These are phyloP conservation scores for Andalucia godoyi DNA, from an alignment of 78 protist genomes.

Conservation along the genomic window DNA sequence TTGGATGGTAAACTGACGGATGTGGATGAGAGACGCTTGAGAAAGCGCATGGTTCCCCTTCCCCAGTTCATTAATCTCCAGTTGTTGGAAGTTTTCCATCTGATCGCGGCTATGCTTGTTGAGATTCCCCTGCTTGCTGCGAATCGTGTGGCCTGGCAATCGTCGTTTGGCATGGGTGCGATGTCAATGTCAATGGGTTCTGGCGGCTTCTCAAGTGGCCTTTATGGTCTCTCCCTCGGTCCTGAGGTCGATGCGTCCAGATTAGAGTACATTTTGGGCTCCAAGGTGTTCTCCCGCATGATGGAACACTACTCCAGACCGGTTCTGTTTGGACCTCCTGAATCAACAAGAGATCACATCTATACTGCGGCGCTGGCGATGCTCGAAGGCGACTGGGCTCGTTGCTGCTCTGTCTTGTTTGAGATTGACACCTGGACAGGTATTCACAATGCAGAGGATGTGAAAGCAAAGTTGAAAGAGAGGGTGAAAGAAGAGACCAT, in stretches of 20 bases:
- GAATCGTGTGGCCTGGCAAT: no score
- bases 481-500: no score
- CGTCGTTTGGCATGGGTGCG: no score
- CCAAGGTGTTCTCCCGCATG: not conserved
- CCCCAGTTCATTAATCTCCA: slow-evolving; percentile 92
- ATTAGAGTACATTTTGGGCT: not conserved
- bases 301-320: not conserved
- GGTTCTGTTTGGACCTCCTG: slow-evolving; percentile 71
- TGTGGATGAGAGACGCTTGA: slow-evolving; percentile 39
- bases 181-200: no score
- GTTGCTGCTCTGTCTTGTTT: slow-evolving; percentile 21
- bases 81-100: slow-evolving; percentile 77
- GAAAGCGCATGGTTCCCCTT: slow-evolving; percentile 67
- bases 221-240: no score
- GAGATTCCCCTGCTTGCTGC: slow-evolving; percentile 88
- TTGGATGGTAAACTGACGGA: no score
- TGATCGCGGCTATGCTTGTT: slow-evolving; percentile 70
- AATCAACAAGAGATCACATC: slow-evolving; percentile 69
- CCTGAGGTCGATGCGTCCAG: not conserved
- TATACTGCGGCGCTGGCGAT: slow-evolving; percentile 57
- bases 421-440: slow-evolving; percentile 50
- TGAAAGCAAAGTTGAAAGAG: slow-evolving; percentile 17
- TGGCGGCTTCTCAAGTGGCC: no score
- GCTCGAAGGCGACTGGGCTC: slow-evolving; percentile 64
- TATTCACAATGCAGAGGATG: slow-evolving; percentile 31